Base-by-base conservation (phyloP, 2,329 filamentous ascomycete genomes). In the Teratosphaeria destructans region DNA sequence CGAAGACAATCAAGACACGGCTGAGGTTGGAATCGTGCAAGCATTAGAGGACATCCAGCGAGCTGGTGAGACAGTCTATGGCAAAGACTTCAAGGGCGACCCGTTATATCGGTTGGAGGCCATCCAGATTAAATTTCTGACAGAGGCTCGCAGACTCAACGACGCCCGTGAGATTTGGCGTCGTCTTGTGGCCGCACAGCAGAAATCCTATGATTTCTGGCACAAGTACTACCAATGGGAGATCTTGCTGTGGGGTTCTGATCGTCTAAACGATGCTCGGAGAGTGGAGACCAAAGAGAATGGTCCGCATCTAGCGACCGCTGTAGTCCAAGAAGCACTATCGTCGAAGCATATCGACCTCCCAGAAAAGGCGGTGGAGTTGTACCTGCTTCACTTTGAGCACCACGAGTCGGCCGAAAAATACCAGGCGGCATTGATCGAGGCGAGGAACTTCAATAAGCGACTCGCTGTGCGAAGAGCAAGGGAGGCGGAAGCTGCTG, bases 201-300 rank as follows among this genome's bases (percentile, higher is more conserved):
- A 85, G 34, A 84, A 90, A 66, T 92, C 85, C 66, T 91, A 92
- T 70, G 90, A 96, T 67, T 97, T 97, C 72, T 99, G 94, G 94
- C 81, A 92, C 59, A 85, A 86, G 52, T 96, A 90, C 74, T 96
- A 96, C 74, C 80, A 87, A 57, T 97, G 91, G 88, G 94, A 97
- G 75, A 87, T 97, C 80, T 81, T 88, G 60, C 76, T 81, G n/a
- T 86, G 83, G 81, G 78, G 79, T 60, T 82, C 80, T 62, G 79
- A 84, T 60, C 78, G 79, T 2, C 77, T 82, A 55, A 76, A 76
- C 10, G 81, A 81, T 57, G 72, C 72, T 49, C 73, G 75, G 34
- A 79, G 80, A 16, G 77, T 78, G 68, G 79, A 79, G 55, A 78
- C 78, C 7, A 61, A 64, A 19, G 77, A 82, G 54, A 82, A 85